Evolutionary conservation across 139 green algal genomes (phyloP), one percentile per base, ranked within the genome.

Genomic region (Protoeuglena noctilucae): DNA sequence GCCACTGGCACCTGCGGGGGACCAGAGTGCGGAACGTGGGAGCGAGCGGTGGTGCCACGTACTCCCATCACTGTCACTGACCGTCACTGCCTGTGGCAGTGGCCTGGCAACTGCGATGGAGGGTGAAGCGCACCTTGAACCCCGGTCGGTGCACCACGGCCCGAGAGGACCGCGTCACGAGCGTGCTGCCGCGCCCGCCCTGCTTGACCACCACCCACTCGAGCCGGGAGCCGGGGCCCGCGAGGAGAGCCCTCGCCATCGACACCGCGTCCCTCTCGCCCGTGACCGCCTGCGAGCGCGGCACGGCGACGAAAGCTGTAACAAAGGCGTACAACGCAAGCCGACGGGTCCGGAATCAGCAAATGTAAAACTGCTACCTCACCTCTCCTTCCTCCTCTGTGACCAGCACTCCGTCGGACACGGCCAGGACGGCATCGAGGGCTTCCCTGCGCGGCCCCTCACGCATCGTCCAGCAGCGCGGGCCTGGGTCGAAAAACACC

Each of bases 401-500:
- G 66, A 94, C 79, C 1, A 95, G 75, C 30, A 96, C 66, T 9
- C 93, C 78, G 25, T 86, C 67, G 0, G 70, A 62, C 1, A 79
- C 54, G 51, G 78, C 66, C 51, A 94, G 49, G 27, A 92, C 56
- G 2, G 68, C 58, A 39, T 84, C 56, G 54, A 95, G 61, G 0
- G 74, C 79, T 3, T 54, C 40, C 2, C 64, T 30, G 17, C 77
- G 59, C 43, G 53, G 52, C 31, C 75, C 75, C 22, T 72, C 59
- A 3, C 24, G 34, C 62, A 86, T 63, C 0, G 40, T 60, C 16
- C 56, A 59, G 7, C 56, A 55, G 27, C 75, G 57, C 50, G 58
- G 68, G 64, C 86, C 86, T 43, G 87, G 84, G 53, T 97, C 89
- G 54, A 97, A 97, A 40, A 95, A 86, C 1, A 96, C 66, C 1